phyloP scores from a whole-genome alignment of 1,284 basidiomycete species.

The Ustilago bromivora region DNA sequence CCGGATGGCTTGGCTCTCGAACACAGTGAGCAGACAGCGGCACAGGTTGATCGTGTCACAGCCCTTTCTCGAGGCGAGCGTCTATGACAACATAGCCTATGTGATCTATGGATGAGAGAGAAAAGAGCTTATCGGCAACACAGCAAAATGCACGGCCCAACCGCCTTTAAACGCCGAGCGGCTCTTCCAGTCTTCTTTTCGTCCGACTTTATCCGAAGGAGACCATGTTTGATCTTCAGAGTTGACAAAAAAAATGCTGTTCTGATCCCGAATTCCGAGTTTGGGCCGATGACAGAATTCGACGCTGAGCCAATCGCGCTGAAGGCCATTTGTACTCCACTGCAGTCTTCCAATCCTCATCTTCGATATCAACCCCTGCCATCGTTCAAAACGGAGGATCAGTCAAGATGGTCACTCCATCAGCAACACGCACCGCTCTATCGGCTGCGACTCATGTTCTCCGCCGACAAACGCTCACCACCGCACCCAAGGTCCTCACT shows the following conservation, averaged over 20 bases:
- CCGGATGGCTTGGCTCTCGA: not conserved
- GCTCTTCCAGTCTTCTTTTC: conserved; percentile 14
- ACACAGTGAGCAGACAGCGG: not conserved
- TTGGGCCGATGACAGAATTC: not conserved
- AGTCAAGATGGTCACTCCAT: not conserved
- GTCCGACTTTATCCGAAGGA: not conserved
- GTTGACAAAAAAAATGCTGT: not conserved
- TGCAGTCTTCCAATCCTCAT: not conserved
- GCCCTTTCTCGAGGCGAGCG: not conserved
- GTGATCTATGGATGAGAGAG: not conserved
- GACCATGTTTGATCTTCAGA: not conserved
- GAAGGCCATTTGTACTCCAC: not conserved
- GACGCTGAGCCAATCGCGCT: conserved; percentile 8
- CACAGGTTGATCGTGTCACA: not conserved
- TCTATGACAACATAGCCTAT: not conserved
- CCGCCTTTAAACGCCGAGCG: conserved; percentile 9
- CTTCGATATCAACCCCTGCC: not conserved
- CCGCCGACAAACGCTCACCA: not conserved
- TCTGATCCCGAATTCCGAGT: not conserved
- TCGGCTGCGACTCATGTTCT: conserved; percentile 1
- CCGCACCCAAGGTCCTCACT: not conserved
- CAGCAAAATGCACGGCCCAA: not conserved
- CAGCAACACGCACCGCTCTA: not conserved
- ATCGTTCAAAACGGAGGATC: not conserved
- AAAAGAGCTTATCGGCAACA: not conserved